Base-by-base conservation (phyloP, 176 grass and related monocot genomes). In the Cenchrus americanus region DNA sequence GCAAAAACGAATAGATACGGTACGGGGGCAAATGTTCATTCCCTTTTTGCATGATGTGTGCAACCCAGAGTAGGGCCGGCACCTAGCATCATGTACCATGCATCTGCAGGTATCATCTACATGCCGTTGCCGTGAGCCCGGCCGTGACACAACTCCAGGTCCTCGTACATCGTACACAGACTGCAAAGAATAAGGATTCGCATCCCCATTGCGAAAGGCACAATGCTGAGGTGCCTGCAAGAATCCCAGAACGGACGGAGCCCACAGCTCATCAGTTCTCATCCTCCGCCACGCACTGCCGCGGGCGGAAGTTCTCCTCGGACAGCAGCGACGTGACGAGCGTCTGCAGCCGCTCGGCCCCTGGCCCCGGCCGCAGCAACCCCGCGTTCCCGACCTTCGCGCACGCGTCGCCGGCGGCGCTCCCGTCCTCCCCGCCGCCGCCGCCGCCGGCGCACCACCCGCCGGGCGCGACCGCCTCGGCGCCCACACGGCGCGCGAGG, bases 221-320 rank as follows among this genome's bases (percentile, higher is more conserved):
- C 48, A 50, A 50, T 4, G 48, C 46, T 48, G 46, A 48, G 9
- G 12, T 11, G 49, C 12, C 49, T 4, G 49, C 49, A 12, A 14
- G 49, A 51, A 51, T 3, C 34, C 34, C 2, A 10, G 46, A 11
- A 48, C 43, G 46, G 49, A 51, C 43, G 46, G 49, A 14, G 49
- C 49, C 49, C 11, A 14, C 11, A 14, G 49, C 49, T 51, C 49
- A 4, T 51, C 50, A 43, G 12, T 58, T 83, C 13, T 26, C 59
- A 3, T 69, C 71, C 15, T 22, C 77, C 0, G 54, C 5, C 8
- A 66, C 83, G 89, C 91, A 96, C 80, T 93, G 94, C 27, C 75
- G 89, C 2, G 91, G 77, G 68, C 81, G 88, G 77, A 96, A 96
- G 27, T 89, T 96, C 55, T 96, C 83, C 82, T 91, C 86, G 5